Conservation (phyloP, 2,329 filamentous ascomycete species). For the Raffaelea deltoideospora region DNA sequence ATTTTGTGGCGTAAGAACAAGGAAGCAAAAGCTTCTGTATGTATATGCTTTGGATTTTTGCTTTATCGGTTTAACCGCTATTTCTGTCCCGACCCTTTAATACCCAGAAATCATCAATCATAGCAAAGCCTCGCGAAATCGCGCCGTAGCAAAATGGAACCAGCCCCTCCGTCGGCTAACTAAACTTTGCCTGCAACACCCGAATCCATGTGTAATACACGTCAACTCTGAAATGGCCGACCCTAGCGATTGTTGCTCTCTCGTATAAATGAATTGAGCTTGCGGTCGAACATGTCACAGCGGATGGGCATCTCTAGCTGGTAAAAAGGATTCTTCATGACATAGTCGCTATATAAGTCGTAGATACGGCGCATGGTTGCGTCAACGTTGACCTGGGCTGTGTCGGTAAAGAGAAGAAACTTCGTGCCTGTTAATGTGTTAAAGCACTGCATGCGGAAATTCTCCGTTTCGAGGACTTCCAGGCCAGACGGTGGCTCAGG, state of each 20-base stretch:
- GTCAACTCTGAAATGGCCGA: background rate
- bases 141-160: background rate
- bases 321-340: constrained; percentile 99
- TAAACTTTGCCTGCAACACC: background rate
- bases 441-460: constrained; percentile 93
- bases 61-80: too few species aligned
- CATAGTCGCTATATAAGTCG: constrained; percentile 89
- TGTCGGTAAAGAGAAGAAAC: constrained; percentile 89
- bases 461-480: constrained; percentile 84
- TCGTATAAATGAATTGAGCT: constrained; percentile 66
- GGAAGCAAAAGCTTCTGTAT: too few species aligned
- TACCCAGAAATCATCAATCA: too few species aligned
- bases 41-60: too few species aligned
- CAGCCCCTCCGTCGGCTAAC: too few species aligned
- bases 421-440: constrained; percentile 89
- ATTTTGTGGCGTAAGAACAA: too few species aligned
- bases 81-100: too few species aligned
- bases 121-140: background rate
- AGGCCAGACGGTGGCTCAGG: constrained; percentile 59
- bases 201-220: background rate
- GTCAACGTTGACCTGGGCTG: constrained; percentile 74
- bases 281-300: constrained; percentile 88
- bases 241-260: constrained; percentile 45
- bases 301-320: constrained; percentile 94
- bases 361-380: constrained; percentile 73